Base-by-base conservation (phyloP, 331 rosid genomes). In the Malus hybrid region DNA sequence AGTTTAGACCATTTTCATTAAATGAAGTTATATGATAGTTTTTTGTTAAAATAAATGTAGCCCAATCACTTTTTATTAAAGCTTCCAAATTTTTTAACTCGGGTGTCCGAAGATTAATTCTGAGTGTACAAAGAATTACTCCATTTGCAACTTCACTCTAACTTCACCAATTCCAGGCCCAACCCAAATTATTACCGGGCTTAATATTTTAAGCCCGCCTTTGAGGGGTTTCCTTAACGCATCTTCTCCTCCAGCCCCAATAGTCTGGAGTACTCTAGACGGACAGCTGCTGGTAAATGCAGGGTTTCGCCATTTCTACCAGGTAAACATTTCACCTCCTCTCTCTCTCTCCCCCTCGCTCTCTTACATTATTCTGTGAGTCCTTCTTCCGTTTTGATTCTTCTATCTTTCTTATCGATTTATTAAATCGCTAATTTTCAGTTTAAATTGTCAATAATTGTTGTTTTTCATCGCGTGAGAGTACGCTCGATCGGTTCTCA, bases 241-340 rank as follows among this genome's bases (percentile, higher is more conserved):
- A 3, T 42, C 42, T 24, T 1, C 15, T 22, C 44, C 48, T 20
- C 12, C 65, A 12, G 5, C 68, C 68, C 53, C 58, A 26, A 1
- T 36, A 50, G 4, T 42, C 67, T 24, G 19, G 58, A 16, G 3
- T 24, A 50, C 5, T 39, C 57, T 39, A 7, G 58, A 16, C 42
- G 30, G 68, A 24, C 28, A 39, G 64, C 64, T 3, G 36, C 68
- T 63, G 46, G 0, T 1, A 42, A 33, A 19, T 28, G 11, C 26
- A 73, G 77, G 77, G 77, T 24, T 61, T 34, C 76, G 10, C 30
- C 76, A 39, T 60, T 61, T 73, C 77, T 18, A 13, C 42, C 28
- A 73, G 44, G 60, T 60, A 57, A 57, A 58, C 67, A 26, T 34
- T 58, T 72, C 75, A 22, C 36, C 77, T 61, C 42, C 10, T 64